These are phyloP conservation scores for Mortierella sp. DNA, from an alignment of 371 early-diverging fungal genomes.

Conservation along the genomic window DNA sequence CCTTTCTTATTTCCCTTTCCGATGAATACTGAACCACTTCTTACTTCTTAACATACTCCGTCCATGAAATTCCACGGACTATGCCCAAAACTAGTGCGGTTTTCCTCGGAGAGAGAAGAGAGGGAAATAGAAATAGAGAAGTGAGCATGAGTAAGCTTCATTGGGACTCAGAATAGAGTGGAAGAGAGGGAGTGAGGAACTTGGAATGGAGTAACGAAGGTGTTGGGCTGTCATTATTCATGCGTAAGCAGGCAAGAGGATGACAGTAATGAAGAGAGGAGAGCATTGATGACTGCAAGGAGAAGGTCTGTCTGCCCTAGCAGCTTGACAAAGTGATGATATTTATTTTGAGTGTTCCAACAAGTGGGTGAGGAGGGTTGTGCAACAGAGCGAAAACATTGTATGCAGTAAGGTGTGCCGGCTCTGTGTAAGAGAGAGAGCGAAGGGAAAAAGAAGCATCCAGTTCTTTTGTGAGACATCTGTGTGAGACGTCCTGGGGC, in stretches of 20 bases:
- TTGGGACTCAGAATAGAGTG: slow-evolving; percentile 4
- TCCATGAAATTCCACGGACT: slow-evolving; percentile 8
- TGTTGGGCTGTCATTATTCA: background rate
- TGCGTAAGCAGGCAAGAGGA: background rate
- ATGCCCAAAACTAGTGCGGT: slow-evolving; percentile 2
- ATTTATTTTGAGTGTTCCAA: too few relatives aligned
- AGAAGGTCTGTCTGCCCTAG: too few relatives aligned
- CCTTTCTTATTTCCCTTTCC: background rate
- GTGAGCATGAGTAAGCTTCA: background rate
- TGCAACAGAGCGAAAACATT: too few relatives aligned
- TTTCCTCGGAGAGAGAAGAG: background rate
- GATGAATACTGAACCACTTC: background rate
- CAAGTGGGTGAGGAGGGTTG: too few relatives aligned
- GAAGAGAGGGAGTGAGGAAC: background rate
- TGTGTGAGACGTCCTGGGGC: background rate
- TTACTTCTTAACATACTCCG: background rate
- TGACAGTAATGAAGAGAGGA: background rate
- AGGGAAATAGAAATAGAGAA: background rate
- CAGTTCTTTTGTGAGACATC: background rate
- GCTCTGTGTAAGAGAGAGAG: background rate
- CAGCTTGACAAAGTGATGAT: too few relatives aligned
- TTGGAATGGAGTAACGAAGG: background rate
- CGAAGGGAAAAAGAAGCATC: background rate
- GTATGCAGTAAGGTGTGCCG: background rate
- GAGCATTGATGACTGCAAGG: background rate